Base-by-base conservation (phyloP, 768 basidiomycete species). In the Mycena vulgaris region DNA sequence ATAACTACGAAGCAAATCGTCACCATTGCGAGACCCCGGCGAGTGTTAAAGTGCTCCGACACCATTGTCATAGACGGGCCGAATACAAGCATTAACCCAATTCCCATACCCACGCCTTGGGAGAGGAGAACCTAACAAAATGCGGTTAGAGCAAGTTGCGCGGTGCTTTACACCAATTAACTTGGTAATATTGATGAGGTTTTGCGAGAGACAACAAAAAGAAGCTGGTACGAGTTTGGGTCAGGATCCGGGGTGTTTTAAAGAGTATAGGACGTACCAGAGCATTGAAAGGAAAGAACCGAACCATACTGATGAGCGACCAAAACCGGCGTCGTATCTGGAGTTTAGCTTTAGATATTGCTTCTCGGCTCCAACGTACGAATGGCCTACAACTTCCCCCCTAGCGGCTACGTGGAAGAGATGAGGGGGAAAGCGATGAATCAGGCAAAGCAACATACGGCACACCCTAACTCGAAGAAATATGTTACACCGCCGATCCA, bases 241-340 rank as follows among this genome's bases (percentile, higher is more conserved):
- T 59, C 23, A 59, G 28, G 49, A 31, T 25, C 14, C 3, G 16
- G 14, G 5, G n/a, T n/a, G 21, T 27, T 11, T 21, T 51, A 35
- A 30, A 51, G 28, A 56, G 23, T n/a, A 25, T 37, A 56, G 25
- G 8, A n/a, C n/a, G 47, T 31, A 66, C 65, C 65, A 59, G 37
- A 66, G 65, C 65, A 66, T 66, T 6, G 65, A 66, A 48, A 66
- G 65, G 27, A 66, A 66, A n/a, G 65, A 66, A 37, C 65, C 65
- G 57, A 66, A 66, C 65, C 65, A 66, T 27, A 66, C 57, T 19
- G 47, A 66, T 31, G 47, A 39, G 33, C 65, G 47, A 51, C 65
- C 65, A 42, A 25, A 59, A 42, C 65, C 57, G 5, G 65, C 57
- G 57, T 66, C 65, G 31, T 66, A 66, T 52, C 65, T 66, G 48